Conservation (phyloP, 352 stramenopile genomes). For the Phytophthora rubi region DNA sequence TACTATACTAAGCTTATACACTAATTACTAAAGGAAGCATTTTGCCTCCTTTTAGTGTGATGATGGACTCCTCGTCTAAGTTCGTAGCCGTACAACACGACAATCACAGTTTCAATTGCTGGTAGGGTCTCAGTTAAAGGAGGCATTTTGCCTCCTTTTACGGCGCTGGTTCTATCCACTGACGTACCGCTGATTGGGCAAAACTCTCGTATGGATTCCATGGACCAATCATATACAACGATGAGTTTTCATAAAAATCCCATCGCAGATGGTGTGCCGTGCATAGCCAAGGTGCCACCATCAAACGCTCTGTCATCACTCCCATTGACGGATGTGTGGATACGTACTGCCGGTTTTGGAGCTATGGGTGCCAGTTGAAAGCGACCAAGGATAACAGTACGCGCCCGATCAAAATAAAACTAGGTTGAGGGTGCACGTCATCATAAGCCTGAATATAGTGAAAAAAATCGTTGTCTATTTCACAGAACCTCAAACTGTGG, state of each 20-base stretch:
- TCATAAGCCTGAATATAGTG: too few relatives aligned
- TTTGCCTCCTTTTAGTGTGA: slow-evolving; percentile 6
- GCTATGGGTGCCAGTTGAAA: too few relatives aligned
- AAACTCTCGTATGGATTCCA: not conserved
- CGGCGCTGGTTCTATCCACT: too few relatives aligned
- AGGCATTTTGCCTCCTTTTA: slow-evolving; percentile 12
- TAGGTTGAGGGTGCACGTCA: too few relatives aligned
- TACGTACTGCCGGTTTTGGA: too few relatives aligned
- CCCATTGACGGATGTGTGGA: too few relatives aligned
- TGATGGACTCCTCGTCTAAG: slow-evolving; percentile 7
- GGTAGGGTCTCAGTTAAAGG: not conserved
- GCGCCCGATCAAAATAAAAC: too few relatives aligned
- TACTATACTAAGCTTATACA: slow-evolving; percentile 5
- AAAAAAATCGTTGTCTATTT: too few relatives aligned
- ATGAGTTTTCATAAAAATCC: not conserved
- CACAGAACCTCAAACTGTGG: too few relatives aligned
- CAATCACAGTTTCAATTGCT: not conserved
- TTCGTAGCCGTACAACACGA: not conserved
- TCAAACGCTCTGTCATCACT: not conserved
- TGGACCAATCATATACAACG: not conserved
- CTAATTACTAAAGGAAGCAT: slow-evolving; percentile 2
- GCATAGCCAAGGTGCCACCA: not conserved
- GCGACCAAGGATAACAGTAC: too few relatives aligned
- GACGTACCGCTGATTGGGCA: too few relatives aligned
- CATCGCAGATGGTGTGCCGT: not conserved